Percentiles rank a stretch among this genome's conserved stretches.
These are phyloP conservation scores for Beauveria pseudobassiana DNA, from an alignment of 2,329 filamentous ascomycete species.

Conservation along the genomic window DNA sequence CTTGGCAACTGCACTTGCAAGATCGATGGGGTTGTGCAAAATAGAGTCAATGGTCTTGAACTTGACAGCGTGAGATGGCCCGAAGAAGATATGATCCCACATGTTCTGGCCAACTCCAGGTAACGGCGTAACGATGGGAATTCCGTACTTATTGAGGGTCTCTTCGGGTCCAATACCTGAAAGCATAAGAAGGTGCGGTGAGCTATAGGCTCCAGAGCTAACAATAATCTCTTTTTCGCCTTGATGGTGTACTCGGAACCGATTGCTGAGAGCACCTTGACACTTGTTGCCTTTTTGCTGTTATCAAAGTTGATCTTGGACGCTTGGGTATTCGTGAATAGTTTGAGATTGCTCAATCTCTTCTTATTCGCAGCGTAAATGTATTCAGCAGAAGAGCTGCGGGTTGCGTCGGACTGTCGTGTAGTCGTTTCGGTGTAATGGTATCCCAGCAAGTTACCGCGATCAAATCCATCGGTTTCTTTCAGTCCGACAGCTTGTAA, in stretches of 20 bases:
- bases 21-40: neutral
- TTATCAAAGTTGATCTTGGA: constrained; percentile 37
- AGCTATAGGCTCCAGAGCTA: constrained; percentile 21
- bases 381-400: constrained; percentile 21
- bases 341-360: constrained; percentile 23
- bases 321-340: constrained; percentile 35
- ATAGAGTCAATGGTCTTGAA: neutral
- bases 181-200: constrained; percentile 29
- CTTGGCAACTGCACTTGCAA: neutral
- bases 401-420: constrained; percentile 15
- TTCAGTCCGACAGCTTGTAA: constrained; percentile 22
- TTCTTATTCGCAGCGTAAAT: constrained; percentile 20
- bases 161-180: constrained; percentile 27
- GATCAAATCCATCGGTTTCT: constrained; percentile 16
- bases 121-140: constrained; percentile 23
- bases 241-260: constrained; percentile 15
- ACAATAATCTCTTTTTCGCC: constrained; percentile 14
- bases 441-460: constrained; percentile 19
- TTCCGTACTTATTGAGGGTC: constrained; percentile 29
- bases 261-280: constrained; percentile 22
- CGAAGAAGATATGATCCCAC: constrained; percentile 10
- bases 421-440: constrained; percentile 18
- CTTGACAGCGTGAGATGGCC: constrained; percentile 9
- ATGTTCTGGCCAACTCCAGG: neutral
- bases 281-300: constrained; percentile 32